Percentiles rank a stretch among this genome's conserved stretches.
Conservation (phyloP, 2,329 filamentous ascomycete genomes). For the Cercospora nicotianae region DNA sequence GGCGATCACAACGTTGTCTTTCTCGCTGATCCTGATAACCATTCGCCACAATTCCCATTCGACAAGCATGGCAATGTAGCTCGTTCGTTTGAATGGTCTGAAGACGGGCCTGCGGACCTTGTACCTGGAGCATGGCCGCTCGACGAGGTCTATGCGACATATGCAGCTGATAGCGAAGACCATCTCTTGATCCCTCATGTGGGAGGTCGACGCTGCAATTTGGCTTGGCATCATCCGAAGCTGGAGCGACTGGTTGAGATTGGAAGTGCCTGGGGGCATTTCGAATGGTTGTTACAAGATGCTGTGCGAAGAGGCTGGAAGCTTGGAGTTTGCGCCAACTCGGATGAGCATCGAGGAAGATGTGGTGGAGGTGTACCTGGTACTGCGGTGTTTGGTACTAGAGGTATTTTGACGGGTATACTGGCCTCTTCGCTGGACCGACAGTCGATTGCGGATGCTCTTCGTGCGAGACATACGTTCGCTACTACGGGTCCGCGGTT, state of each 20-base stretch:
- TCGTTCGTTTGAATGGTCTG: too few species aligned
- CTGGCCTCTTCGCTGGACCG: constrained; percentile 5
- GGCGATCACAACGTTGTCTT: too few species aligned
- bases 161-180: too few species aligned
- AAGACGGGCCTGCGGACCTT: too few species aligned
- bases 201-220: constrained; percentile 40
- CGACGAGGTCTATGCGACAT: too few species aligned
- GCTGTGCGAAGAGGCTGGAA: constrained; percentile 37
- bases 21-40: too few species aligned
- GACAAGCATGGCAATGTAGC: too few species aligned
- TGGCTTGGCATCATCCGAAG: constrained; percentile 42
- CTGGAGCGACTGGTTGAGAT: constrained; percentile 42
- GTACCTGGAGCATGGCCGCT: too few species aligned
- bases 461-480: constrained; percentile 11
- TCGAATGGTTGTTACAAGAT: constrained; percentile 40
- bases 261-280: constrained; percentile 41
- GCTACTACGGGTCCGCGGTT: constrained; percentile 8
- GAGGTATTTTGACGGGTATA: constrained; percentile 14
- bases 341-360: constrained; percentile 41
- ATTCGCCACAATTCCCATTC: too few species aligned
- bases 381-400: constrained; percentile 37
- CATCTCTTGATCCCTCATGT: constrained; percentile 32
- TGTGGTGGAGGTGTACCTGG: constrained; percentile 42
- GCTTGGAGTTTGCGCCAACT: constrained; percentile 41
- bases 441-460: background rate